Percentiles rank a stretch among this genome's conserved stretches.
Evolutionary conservation across 2,329 filamentous ascomycete species (phyloP).

Genomic region (Pseudocercospora pini-densiflorae): DNA sequence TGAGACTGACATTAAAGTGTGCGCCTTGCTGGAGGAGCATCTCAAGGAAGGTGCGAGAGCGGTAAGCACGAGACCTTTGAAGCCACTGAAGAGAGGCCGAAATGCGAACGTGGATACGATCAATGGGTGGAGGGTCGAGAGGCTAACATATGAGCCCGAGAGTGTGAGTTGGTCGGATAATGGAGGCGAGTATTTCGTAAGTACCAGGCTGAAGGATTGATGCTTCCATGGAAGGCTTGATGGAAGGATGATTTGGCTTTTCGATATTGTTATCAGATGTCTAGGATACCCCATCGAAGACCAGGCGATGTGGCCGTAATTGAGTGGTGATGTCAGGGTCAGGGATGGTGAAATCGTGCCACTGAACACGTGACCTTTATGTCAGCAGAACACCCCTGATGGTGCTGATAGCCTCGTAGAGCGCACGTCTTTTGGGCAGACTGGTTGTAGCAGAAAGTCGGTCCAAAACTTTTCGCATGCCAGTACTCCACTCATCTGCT

Average conservation of each 20-base stretch:
- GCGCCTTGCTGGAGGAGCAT: conserved; percentile 80
- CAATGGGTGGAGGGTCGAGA: conserved; percentile 72
- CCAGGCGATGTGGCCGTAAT: no score
- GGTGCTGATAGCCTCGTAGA: no score
- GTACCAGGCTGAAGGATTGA: neutral
- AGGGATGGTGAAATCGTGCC: no score
- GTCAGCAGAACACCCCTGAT: no score
- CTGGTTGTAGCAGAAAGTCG: no score
- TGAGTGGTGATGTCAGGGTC: no score
- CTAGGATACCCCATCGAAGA: no score
- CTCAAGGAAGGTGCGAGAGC: conserved; percentile 86
- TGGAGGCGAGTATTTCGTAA: conserved; percentile 79
- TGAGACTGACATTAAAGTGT: conserved; percentile 77
- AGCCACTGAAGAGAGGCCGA: conserved; percentile 74
- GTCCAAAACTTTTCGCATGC: no score
- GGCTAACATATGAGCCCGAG: conserved; percentile 66
- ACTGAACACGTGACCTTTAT: no score
- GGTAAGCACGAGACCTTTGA: conserved; percentile 86
- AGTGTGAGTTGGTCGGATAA: conserved; percentile 88
- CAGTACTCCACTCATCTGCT: no score
- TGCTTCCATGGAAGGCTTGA: neutral
- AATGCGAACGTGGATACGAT: neutral
- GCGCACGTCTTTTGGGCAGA: no score
- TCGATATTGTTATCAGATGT: neutral
- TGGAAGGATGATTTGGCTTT: neutral